A percentile compares a stretch with the other conserved stretches of the same genome.
These are phyloP conservation scores for Pholiota adiposa DNA, from an alignment of 1,284 basidiomycete genomes.

Conservation along the genomic window DNA sequence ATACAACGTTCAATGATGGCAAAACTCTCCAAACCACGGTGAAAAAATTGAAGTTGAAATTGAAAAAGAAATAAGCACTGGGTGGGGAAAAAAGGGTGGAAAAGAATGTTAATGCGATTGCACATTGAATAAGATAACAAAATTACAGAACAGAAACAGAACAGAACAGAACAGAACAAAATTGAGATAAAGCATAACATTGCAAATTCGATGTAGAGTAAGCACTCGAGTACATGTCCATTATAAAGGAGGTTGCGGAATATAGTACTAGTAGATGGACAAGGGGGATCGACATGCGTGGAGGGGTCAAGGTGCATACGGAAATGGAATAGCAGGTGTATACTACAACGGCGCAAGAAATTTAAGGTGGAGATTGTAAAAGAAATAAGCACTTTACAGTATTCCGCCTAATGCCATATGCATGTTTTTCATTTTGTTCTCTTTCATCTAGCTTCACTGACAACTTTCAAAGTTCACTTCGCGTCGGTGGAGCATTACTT, in stretches of 20 bases:
- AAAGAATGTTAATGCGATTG: too few relatives aligned
- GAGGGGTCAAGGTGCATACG: background rate
- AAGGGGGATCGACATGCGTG: background rate
- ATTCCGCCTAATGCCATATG: too few relatives aligned
- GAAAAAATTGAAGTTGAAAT: too few relatives aligned
- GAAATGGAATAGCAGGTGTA: background rate
- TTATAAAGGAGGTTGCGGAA: conserved; percentile 6
- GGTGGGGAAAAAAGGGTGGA: too few relatives aligned
- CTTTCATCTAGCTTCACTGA: background rate
- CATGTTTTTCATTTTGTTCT: background rate
- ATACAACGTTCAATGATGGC: too few relatives aligned
- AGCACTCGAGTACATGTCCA: conserved; percentile 13
- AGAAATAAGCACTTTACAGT: too few relatives aligned
- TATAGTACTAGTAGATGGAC: background rate
- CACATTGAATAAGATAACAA: too few relatives aligned
- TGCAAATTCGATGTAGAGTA: too few relatives aligned
- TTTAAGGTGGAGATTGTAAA: background rate
- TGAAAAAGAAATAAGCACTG: too few relatives aligned
- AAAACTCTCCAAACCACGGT: too few relatives aligned
- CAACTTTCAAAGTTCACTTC: background rate
- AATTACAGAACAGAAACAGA: background rate
- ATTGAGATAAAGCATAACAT: too few relatives aligned
- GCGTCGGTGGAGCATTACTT: background rate
- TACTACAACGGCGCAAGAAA: background rate
- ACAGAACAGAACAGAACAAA: background rate